Percentiles rank a stretch among this genome's conserved stretches.
phyloP scores from a whole-genome alignment of 257 asterid genomes.

The Fraxinus excelsior region DNA sequence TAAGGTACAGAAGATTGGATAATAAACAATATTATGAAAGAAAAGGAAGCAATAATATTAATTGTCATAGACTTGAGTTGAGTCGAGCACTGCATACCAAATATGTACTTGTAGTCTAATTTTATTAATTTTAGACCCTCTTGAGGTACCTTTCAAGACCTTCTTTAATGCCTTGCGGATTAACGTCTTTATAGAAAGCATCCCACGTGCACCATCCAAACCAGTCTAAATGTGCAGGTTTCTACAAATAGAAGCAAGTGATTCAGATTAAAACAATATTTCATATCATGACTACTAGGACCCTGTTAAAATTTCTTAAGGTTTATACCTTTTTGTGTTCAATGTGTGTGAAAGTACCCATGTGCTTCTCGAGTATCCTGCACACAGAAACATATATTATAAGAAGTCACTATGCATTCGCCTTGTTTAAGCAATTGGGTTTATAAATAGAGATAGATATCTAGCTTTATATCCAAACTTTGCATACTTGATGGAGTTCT shows the following conservation, averaged over 20 bases:
- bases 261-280: conserved; percentile 10
- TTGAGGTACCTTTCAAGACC: conserved; percentile 49
- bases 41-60: background rate
- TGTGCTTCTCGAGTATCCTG: conserved; percentile 49
- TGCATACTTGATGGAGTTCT: conserved; percentile 57
- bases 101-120: background rate
- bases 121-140: conserved; percentile 1
- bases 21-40: background rate
- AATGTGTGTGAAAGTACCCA: conserved; percentile 54
- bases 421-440: background rate
- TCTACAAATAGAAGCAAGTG: conserved; percentile 25
- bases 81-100: background rate
- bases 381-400: conserved; percentile 16
- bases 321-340: conserved; percentile 49
- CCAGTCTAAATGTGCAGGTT: conserved; percentile 53
- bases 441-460: background rate
- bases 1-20: background rate
- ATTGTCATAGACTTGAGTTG: background rate
- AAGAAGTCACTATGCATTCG: conserved; percentile 5
- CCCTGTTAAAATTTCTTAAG: background rate
- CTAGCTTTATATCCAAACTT: background rate
- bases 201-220: conserved; percentile 69
- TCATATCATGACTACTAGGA: background rate
- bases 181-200: conserved; percentile 51
- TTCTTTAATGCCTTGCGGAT: conserved; percentile 49